Percentiles rank a stretch among this genome's conserved stretches.
phyloP scores from a whole-genome alignment of 805 yeast genomes.

The Candida chilensis region DNA sequence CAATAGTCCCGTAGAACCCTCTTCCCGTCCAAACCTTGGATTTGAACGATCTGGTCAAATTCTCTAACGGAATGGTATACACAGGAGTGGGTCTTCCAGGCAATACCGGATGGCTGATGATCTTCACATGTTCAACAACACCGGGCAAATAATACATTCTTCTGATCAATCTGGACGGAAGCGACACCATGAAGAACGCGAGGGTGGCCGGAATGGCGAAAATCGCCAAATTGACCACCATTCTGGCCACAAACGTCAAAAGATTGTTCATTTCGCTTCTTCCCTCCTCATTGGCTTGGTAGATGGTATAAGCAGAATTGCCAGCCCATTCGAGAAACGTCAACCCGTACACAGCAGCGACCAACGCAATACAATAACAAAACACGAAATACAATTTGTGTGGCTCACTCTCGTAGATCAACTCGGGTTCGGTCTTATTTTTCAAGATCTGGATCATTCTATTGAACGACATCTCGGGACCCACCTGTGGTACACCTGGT shows the following conservation, averaged over 20 bases:
- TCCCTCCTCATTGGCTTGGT: conserved; percentile 41
- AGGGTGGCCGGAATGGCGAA: conserved; percentile 32
- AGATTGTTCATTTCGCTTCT: conserved; percentile 26
- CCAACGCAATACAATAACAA: conserved; percentile 59
- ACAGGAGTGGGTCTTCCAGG: conserved; percentile 77
- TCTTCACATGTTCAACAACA: conserved; percentile 42
- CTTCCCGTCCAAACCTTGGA: conserved; percentile 79
- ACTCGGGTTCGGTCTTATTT: conserved; percentile 52
- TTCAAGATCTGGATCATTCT: conserved; percentile 54
- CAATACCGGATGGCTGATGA: conserved; percentile 66
- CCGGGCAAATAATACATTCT: conserved; percentile 74
- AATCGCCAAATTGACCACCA: conserved; percentile 22
- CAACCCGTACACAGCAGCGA: conserved; percentile 61
- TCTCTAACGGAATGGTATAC: conserved; percentile 51
- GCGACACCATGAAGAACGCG: conserved; percentile 29
- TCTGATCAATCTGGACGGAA: conserved; percentile 67
- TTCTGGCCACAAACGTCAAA: conserved; percentile 20
- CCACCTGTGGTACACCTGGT: conserved; percentile 71
- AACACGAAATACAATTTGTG: conserved; percentile 68
- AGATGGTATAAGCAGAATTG: conserved; percentile 40
- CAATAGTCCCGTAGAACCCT: conserved; percentile 80
- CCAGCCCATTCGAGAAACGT: conserved; percentile 49
- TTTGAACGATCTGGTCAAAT: conserved; percentile 44
- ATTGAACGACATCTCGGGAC: conserved; percentile 41
- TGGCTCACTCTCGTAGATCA: conserved; percentile 78